Evolutionary conservation across 306 rosid species (phyloP).

Genomic region (Corylus avellana): DNA sequence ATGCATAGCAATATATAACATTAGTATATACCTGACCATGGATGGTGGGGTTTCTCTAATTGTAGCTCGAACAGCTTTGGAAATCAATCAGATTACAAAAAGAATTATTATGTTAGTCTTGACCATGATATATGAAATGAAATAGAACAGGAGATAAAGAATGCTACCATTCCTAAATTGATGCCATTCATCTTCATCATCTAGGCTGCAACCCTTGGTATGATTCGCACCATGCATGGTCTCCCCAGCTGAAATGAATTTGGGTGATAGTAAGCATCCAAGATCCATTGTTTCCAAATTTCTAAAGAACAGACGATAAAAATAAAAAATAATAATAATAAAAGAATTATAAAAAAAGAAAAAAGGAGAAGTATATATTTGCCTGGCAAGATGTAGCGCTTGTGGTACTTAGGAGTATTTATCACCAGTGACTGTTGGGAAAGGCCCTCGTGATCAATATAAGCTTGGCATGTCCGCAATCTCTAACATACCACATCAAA

Average conservation of each 20-base stretch:
- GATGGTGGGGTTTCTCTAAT: slow-evolving; percentile 82
- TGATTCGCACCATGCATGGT: slow-evolving; percentile 63
- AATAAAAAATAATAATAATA: neutral
- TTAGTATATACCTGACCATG: slow-evolving; percentile 50
- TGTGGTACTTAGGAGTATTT: slow-evolving; percentile 81
- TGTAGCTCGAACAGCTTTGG: slow-evolving; percentile 82
- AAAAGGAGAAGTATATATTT: slow-evolving; percentile 28
- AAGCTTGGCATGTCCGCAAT: slow-evolving; percentile 80
- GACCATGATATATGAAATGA: slow-evolving; percentile 6
- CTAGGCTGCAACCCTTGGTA: slow-evolving; percentile 78
- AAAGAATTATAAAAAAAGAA: neutral
- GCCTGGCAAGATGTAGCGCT: slow-evolving; percentile 92
- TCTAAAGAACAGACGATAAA: neutral
- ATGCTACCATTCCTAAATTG: slow-evolving; percentile 75
- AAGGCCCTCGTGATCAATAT: slow-evolving; percentile 75
- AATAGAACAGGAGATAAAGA: slow-evolving; percentile 15
- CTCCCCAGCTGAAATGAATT: slow-evolving; percentile 75
- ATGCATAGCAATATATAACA: slow-evolving; percentile 10
- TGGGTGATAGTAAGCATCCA: slow-evolving; percentile 29
- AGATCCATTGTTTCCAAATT: slow-evolving; percentile 9
- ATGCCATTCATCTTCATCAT: slow-evolving; percentile 87
- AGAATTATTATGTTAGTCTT: slow-evolving; percentile 18
- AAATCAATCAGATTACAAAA: slow-evolving; percentile 29
- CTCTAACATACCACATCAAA: slow-evolving; percentile 51
- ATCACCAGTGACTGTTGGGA: slow-evolving; percentile 81